Evolutionary conservation across 2,329 filamentous ascomycete genomes (phyloP).

Genomic region (Sarocladium oryzae): DNA sequence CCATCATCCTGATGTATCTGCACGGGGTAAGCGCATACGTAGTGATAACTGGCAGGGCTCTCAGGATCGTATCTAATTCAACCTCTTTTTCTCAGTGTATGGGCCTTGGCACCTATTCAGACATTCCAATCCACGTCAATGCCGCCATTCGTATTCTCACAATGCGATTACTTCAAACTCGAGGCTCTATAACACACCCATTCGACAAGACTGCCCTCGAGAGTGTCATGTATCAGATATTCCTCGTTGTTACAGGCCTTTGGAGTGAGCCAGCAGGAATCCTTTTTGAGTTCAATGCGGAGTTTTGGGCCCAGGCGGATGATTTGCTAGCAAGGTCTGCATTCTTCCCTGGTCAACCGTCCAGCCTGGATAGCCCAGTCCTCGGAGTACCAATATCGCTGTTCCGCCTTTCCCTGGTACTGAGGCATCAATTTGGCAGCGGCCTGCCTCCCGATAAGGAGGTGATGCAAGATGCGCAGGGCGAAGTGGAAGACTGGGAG

Average conservation of each 20-base stretch:
- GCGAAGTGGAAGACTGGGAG: slow-evolving; percentile 5
- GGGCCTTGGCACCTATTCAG: neutral
- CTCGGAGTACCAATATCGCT: neutral
- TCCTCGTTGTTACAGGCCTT: neutral
- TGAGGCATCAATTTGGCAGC: neutral
- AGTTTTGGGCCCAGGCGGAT: neutral
- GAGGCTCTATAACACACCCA: neutral
- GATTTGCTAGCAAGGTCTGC: neutral
- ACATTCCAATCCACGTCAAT: slow-evolving; percentile 2
- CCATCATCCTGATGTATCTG: slow-evolving; percentile 9
- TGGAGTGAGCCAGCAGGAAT: neutral
- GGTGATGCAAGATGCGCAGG: neutral
- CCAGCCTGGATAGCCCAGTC: neutral
- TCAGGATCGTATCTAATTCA: too few relatives aligned
- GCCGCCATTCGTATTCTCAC: neutral
- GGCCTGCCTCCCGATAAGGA: neutral
- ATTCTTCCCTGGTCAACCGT: neutral
- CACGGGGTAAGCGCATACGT: slow-evolving; percentile 7
- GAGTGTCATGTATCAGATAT: slow-evolving; percentile 4
- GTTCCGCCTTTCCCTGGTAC: neutral
- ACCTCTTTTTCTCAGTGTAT: too few relatives aligned
- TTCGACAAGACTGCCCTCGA: neutral
- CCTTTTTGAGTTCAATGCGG: neutral
- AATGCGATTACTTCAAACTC: neutral
- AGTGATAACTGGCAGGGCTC: too few relatives aligned